A percentile compares a stretch with the other conserved stretches of the same genome.
These are phyloP conservation scores for Pseudocercospora pini-densiflorae DNA, from an alignment of 2,329 filamentous ascomycete genomes.

Conservation along the genomic window DNA sequence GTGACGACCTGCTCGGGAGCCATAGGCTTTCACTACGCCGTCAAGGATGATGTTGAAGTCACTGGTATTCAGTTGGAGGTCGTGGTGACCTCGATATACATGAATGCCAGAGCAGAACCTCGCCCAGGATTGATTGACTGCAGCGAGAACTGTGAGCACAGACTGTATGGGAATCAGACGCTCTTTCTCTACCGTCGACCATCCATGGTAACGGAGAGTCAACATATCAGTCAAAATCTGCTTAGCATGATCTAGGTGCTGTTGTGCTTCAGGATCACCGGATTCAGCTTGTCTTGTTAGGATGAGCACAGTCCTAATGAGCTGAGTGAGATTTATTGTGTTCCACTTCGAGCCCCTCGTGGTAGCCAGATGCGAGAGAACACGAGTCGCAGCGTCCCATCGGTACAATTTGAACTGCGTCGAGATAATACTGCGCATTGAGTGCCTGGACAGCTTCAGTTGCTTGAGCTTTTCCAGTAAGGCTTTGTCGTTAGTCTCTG, in stretches of 20 bases:
- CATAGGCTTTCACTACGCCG: slow-evolving; percentile 57
- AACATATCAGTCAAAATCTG: slow-evolving; percentile 19
- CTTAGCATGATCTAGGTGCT: slow-evolving; percentile 15
- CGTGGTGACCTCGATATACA: slow-evolving; percentile 9
- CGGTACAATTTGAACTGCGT: slow-evolving; percentile 47
- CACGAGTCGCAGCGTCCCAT: slow-evolving; percentile 47
- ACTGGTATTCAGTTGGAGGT: slow-evolving; percentile 31
- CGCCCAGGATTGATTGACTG: slow-evolving; percentile 24
- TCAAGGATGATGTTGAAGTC: slow-evolving; percentile 60
- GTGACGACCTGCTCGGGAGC: slow-evolving; percentile 51
- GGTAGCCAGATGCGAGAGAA: slow-evolving; percentile 37
- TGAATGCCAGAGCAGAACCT: slow-evolving; percentile 19
- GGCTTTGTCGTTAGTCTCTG: slow-evolving; percentile 51
- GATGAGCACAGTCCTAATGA: slow-evolving; percentile 8
- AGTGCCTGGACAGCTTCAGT: slow-evolving; percentile 10
- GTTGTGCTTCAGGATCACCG: neutral
- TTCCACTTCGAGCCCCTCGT: slow-evolving; percentile 25
- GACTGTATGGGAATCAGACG: slow-evolving; percentile 1
- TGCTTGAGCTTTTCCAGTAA: slow-evolving; percentile 37
- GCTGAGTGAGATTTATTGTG: slow-evolving; percentile 16
- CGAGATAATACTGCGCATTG: slow-evolving; percentile 44
- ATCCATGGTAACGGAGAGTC: neutral
- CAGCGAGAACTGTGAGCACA: slow-evolving; percentile 28
- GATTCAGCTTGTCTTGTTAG: neutral
- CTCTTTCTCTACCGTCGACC: neutral